Base-by-base conservation (phyloP, 148 eudicot genomes). In the Cornus suecica region DNA sequence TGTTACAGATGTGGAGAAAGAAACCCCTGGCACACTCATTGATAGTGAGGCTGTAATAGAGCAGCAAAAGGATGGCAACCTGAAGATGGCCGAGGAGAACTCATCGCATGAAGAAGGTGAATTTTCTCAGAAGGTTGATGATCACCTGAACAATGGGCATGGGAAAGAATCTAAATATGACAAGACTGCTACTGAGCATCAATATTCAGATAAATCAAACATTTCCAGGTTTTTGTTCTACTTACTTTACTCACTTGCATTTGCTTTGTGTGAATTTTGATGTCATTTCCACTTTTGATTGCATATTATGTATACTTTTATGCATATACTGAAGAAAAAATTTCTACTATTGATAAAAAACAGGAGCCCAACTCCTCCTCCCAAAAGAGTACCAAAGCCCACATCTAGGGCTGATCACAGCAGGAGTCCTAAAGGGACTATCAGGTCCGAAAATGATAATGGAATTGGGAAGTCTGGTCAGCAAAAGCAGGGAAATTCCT, bases 201-300 rank as follows among this genome's bases (percentile, higher is more conserved):
- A 74, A 11, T 63, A 66, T 56, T 65, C 88, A 65, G 82, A 79
- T 78, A 73, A 56, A 68, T 74, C 76, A 32, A 82, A 74, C 68
- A 89, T 78, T 82, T 76, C 93, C 78, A 92, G 98, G 98, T 94
- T 72, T 69, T 52, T 64, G 61, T 41, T 27, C 10, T 26, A 24
- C 65, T 60, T 64, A 9, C 62, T n/a, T 80, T 14, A 30, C 16
- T 79, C 32, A 54, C 37, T 34, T 70, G 48, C 51, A 56, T 27
- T 61, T 70, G 72, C 41, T 65, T 62, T 60, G 58, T 26, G 20
- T 30, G 31, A 28, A 18, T 23, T 54, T 63, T 56, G 61, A 14
- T 68, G 56, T 70, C 29, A 48, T 56, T 71, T 78, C 22, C 56
- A 27, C 24, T 71, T 22, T 20, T 51, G 29, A 64, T 48, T 30